Evolutionary conservation across 495 filamentous ascomycete species (phyloP).

Genomic region (Podospora conica): DNA sequence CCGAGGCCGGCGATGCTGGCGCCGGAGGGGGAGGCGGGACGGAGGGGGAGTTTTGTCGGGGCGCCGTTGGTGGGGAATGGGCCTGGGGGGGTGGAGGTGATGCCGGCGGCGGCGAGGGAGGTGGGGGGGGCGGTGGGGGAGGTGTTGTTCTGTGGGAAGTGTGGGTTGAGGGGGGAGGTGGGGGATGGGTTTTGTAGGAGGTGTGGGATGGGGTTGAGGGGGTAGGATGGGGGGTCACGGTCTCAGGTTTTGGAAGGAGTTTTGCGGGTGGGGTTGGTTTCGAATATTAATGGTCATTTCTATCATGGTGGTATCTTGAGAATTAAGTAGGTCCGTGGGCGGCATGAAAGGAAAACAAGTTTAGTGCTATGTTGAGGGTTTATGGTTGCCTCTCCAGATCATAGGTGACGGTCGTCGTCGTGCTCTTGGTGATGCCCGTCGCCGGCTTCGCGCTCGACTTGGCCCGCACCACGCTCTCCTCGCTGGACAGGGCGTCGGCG

Average conservation of each 20-base stretch:
- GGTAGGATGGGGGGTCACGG: not conserved
- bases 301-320: not conserved
- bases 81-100: not conserved
- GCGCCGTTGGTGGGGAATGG: not conserved
- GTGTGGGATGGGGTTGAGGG: not conserved
- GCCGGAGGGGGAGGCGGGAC: not conserved
- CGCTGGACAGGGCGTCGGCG: slow-evolving; percentile 9
- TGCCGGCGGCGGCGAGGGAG: not conserved
- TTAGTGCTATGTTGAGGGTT: not conserved
- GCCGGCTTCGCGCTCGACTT: not conserved
- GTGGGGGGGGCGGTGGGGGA: not conserved
- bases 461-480: not conserved
- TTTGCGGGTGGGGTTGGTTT: not conserved
- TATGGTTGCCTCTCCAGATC: not conserved
- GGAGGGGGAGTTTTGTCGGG: not conserved
- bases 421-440: slow-evolving; percentile 5
- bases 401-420: slow-evolving; percentile 4
- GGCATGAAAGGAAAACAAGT: not conserved
- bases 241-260: not conserved
- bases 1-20: not conserved
- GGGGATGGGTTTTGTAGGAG: not conserved
- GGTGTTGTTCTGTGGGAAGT: not conserved
- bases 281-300: not conserved
- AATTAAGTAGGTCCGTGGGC: not conserved
- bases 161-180: not conserved